Percentiles rank a stretch among this genome's conserved stretches.
These are phyloP conservation scores for Graphiopsis chlorocephala DNA, from an alignment of 2,329 filamentous ascomycete species.

Conservation along the genomic window DNA sequence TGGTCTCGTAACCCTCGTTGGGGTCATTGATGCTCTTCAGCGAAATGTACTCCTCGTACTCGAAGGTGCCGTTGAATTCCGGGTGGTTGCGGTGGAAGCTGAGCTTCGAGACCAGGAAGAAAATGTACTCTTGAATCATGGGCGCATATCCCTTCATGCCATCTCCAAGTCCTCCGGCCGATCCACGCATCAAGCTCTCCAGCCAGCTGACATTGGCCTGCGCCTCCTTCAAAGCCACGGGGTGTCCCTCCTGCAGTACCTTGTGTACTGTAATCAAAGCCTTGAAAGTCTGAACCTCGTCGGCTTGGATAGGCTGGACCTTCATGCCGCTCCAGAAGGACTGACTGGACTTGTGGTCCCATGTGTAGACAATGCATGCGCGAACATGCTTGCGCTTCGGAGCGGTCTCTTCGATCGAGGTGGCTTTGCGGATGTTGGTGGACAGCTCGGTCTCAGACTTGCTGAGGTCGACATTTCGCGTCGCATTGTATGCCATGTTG, in stretches of 20 bases:
- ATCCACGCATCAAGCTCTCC: slow-evolving; percentile 82
- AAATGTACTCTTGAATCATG: slow-evolving; percentile 94
- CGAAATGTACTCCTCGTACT: slow-evolving; percentile 98
- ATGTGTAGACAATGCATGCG: slow-evolving; percentile 96
- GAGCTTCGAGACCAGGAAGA: slow-evolving; percentile 89
- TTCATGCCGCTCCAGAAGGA: slow-evolving; percentile 99
- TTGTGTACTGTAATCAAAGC: slow-evolving; percentile 96
- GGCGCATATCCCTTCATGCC: slow-evolving; percentile 67
- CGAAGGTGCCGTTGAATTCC: slow-evolving; percentile 98
- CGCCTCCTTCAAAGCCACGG: slow-evolving; percentile 80
- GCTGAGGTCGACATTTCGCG: slow-evolving; percentile 60
- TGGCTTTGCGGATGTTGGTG: slow-evolving; percentile 67
- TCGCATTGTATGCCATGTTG: slow-evolving; percentile 38
- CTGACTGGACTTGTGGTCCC: slow-evolving; percentile 94
- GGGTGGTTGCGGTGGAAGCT: slow-evolving; percentile 95
- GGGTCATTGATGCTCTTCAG: slow-evolving; percentile 98
- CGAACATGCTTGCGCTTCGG: slow-evolving; percentile 92
- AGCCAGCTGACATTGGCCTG: slow-evolving; percentile 88
- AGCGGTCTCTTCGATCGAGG: slow-evolving; percentile 58
- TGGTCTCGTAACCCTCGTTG: slow-evolving; percentile 95
- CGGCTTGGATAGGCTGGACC: slow-evolving; percentile 98
- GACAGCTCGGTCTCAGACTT: slow-evolving; percentile 65
- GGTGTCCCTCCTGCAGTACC: slow-evolving; percentile 94
- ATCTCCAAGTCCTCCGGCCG: slow-evolving; percentile 73
- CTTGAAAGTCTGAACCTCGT: slow-evolving; percentile 99